Evolutionary conservation across 805 yeast genomes (phyloP).

Genomic region (Saccharomycopsis schoenii): DNA sequence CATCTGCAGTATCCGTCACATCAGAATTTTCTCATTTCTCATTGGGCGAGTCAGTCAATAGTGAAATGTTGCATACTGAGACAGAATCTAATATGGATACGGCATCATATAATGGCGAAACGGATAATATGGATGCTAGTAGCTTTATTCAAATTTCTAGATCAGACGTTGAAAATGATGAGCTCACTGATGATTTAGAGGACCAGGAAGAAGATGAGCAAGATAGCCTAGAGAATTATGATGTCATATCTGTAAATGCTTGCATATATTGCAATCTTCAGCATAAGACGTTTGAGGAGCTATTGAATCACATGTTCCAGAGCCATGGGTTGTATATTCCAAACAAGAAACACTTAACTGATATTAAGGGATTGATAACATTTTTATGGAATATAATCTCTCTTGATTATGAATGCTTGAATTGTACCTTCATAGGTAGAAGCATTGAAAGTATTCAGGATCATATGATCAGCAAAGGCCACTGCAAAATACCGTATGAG

Average conservation of each 20-base stretch:
- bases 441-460: constrained; percentile 79
- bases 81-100: constrained; percentile 15
- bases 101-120: background rate
- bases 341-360: constrained; percentile 58
- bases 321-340: constrained; percentile 84
- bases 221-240: constrained; percentile 10
- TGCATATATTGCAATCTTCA: constrained; percentile 52
- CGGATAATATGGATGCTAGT: background rate
- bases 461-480: constrained; percentile 79
- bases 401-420: constrained; percentile 66
- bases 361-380: constrained; percentile 60
- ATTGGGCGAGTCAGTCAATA: constrained; percentile 31
- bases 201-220: constrained; percentile 18
- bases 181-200: constrained; percentile 25
- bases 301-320: constrained; percentile 67
- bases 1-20: constrained; percentile 38
- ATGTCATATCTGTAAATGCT: constrained; percentile 21
- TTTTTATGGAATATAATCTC: constrained; percentile 76
- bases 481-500: constrained; percentile 85
- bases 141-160: background rate
- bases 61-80: constrained; percentile 6
- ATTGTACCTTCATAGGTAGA: constrained; percentile 78
- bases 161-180: constrained; percentile 5
- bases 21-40: constrained; percentile 51
- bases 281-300: constrained; percentile 44